phyloP scores from a whole-genome alignment of 1,139 yeast genomes.

The Blastobotrys arbuscula region DNA sequence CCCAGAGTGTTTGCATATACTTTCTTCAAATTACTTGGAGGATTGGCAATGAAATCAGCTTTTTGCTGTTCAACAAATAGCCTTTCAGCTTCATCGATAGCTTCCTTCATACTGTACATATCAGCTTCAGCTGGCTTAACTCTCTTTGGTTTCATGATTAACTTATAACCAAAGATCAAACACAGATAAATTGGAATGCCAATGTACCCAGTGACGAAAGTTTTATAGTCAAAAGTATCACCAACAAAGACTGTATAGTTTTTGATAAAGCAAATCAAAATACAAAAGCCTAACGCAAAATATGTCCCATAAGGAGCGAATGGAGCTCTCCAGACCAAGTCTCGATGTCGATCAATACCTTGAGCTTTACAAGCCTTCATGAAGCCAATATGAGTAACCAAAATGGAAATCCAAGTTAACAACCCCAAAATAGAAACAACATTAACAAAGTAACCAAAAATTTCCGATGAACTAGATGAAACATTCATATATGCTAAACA shows the following conservation, averaged over 20 bases:
- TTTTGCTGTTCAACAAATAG: not conserved
- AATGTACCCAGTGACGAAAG: slow-evolving; percentile 71
- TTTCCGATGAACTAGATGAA: slow-evolving; percentile 36
- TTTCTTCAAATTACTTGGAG: not conserved
- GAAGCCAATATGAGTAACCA: slow-evolving; percentile 46
- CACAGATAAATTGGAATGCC: slow-evolving; percentile 56
- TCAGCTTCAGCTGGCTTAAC: slow-evolving; percentile 38
- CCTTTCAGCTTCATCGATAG: slow-evolving; percentile 2
- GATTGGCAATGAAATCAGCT: not conserved
- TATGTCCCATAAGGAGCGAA: slow-evolving; percentile 49
- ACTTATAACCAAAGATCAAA: slow-evolving; percentile 48
- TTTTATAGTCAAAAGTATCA: slow-evolving; percentile 49
- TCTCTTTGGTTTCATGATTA: slow-evolving; percentile 41
- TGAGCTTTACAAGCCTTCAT: slow-evolving; percentile 52
- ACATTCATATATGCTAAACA: slow-evolving; percentile 38
- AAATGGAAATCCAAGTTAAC: slow-evolving; percentile 49
- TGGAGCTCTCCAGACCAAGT: slow-evolving; percentile 49
- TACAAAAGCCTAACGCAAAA: slow-evolving; percentile 51
- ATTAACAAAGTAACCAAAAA: slow-evolving; percentile 51
- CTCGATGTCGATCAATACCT: slow-evolving; percentile 42
- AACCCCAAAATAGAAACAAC: slow-evolving; percentile 49
- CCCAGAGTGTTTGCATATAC: not conserved
- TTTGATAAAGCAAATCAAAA: slow-evolving; percentile 57
- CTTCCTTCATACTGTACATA: slow-evolving; percentile 22
- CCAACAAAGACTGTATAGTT: slow-evolving; percentile 66